These are phyloP conservation scores for Russula brevipes DNA, from an alignment of 768 basidiomycete species.

Conservation along the genomic window DNA sequence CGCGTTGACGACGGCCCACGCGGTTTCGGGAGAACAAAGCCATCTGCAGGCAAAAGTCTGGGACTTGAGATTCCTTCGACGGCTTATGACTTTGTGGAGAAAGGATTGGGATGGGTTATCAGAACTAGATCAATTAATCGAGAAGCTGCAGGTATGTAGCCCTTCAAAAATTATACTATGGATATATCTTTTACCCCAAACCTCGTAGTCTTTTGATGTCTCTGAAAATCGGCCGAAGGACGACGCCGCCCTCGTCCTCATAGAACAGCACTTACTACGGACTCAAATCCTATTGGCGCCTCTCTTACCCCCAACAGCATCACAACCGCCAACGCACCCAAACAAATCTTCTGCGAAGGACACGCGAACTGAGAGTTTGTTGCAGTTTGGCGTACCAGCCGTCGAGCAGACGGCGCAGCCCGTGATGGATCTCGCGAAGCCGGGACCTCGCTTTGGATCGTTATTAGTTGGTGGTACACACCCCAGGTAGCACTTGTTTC, in stretches of 20 bases:
- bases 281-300: conserved; percentile 59
- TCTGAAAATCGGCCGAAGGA: conserved; percentile 8
- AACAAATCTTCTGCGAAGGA: conserved; percentile 27
- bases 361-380: conserved; percentile 40
- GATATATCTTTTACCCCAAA: background rate
- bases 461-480: conserved; percentile 52
- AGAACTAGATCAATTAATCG: conserved; percentile 14
- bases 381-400: conserved; percentile 49
- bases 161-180: background rate
- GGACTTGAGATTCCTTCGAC: conserved; percentile 17
- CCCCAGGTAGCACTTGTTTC: conserved; percentile 24
- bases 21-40: background rate
- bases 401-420: conserved; percentile 52
- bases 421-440: conserved; percentile 60
- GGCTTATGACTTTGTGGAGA: conserved; percentile 15
- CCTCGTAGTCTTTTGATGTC: background rate
- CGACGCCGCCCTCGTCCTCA: background rate
- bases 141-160: conserved; percentile 15
- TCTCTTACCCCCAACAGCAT: conserved; percentile 43
- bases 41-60: background rate
- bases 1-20: background rate
- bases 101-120: conserved; percentile 7
- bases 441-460: conserved; percentile 70
- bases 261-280: conserved; percentile 45
- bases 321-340: conserved; percentile 1